Evolutionary conservation across 805 yeast species (phyloP), one percentile per base, ranked within the genome.

Genomic region (Candida sanyiensis): DNA sequence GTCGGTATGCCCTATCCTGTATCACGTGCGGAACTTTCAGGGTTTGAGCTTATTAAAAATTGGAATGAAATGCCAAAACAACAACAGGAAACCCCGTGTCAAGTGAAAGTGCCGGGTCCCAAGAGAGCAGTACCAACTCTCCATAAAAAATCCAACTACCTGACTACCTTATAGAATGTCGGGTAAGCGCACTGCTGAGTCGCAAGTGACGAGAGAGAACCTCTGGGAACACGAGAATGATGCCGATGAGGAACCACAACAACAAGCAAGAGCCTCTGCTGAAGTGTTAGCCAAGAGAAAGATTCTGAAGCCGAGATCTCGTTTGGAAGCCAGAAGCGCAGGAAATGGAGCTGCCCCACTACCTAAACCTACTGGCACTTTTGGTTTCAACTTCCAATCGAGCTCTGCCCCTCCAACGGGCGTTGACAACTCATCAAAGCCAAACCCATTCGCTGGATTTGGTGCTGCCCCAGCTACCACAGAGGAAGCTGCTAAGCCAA

Each of bases 241-340:
- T 26, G 64, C 67, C 27, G 73, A 66, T 5, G 39, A 35, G 7
- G 66, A 43, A n/a, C 49, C 60, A 33, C 49, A 52, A 6, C 45
- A 55, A 26, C 63, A 69, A 24, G 43, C 50, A n/a, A 55, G 46
- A 33, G 93, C 95, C 0, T 68, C 83, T 2, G 66, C 73, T 3
- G 77, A 69, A 5, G 78, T 75, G 6, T 59, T 87, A 72, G 74
- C 87, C 20, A 70, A 63, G 40, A 69, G 96, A 52, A 82, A 77
- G 63, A 83, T 85, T 41, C 72, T 84, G 20, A 67, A 72, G 52
- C 82, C 83, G 12, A 69, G 64, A 51, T 61, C 64, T 18, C 70
- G 70, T 54, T 48, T 62, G 44, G 56, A 34, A 28, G 44, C 56
- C 6, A 50, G 45, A 26, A 33, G 40, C 4, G 7, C 40, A 15